These are phyloP conservation scores for Acanthochlamys bracteata DNA, from an alignment of 106 monocot species.

Conservation along the genomic window DNA sequence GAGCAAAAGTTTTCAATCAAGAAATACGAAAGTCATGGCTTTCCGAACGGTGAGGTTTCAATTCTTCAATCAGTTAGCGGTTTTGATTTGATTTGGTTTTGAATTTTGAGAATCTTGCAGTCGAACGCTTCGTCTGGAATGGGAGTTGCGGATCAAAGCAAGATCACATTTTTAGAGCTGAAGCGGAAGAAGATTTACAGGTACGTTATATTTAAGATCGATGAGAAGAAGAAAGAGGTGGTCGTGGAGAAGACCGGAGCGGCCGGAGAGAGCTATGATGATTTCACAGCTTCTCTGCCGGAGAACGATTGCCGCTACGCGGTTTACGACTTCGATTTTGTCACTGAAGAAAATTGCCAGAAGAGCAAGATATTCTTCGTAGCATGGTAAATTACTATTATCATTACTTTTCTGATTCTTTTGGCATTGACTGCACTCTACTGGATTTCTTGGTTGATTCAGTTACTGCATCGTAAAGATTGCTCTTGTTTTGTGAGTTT, in stretches of 20 bases:
- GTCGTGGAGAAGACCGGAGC: slow-evolving; percentile 34
- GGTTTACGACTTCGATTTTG: slow-evolving; percentile 36
- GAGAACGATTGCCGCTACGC: slow-evolving; percentile 38
- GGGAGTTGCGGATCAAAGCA: slow-evolving; percentile 33
- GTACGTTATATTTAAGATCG: slow-evolving; percentile 39
- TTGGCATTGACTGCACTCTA: too few relatives aligned
- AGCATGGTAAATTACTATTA: slow-evolving; percentile 21
- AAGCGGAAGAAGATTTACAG: slow-evolving; percentile 31
- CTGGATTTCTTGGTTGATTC: too few relatives aligned
- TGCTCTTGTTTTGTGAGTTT: too few relatives aligned
- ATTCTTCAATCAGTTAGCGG: too few relatives aligned
- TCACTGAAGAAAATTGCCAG: slow-evolving; percentile 32
- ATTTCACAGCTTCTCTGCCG: slow-evolving; percentile 26
- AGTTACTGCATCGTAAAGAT: too few relatives aligned
- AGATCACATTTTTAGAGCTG: slow-evolving; percentile 20
- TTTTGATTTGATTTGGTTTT: too few relatives aligned
- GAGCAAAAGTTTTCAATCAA: too few relatives aligned
- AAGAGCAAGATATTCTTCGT: slow-evolving; percentile 52
- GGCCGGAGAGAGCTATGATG: slow-evolving; percentile 37
- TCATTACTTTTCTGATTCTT: too few relatives aligned
- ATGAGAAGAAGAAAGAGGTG: slow-evolving; percentile 37
- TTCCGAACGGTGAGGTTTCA: too few relatives aligned
- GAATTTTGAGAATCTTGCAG: slow-evolving; percentile 18
- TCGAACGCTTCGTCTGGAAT: slow-evolving; percentile 26
- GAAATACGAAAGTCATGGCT: too few relatives aligned